A percentile compares a stretch with the other conserved stretches of the same genome.
phyloP scores from a whole-genome alignment of 495 filamentous ascomycete species.

The Aspergillus leporis region DNA sequence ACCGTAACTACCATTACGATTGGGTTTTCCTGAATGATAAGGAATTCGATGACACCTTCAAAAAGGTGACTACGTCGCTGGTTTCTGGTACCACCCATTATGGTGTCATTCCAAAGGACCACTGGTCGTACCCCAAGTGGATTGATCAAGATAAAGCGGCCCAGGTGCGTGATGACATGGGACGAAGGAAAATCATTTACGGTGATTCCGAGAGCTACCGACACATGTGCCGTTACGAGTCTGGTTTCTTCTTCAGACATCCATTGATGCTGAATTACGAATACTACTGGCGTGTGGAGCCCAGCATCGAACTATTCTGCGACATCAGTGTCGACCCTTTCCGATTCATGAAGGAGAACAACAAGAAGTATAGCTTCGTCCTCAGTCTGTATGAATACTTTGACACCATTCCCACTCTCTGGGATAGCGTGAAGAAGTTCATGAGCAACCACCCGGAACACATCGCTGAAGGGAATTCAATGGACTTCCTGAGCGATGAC shows the following conservation, averaged over 20 bases:
- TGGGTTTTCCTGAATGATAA: slow-evolving; percentile 99
- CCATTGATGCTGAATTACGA: slow-evolving; percentile 80
- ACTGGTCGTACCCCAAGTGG: slow-evolving; percentile 87
- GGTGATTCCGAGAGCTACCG: slow-evolving; percentile 90
- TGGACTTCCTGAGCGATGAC: slow-evolving; percentile 90
- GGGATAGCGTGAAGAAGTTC: slow-evolving; percentile 91
- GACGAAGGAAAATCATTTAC: slow-evolving; percentile 84
- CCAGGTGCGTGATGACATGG: slow-evolving; percentile 83
- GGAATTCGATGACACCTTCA: slow-evolving; percentile 89
- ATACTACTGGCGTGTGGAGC: slow-evolving; percentile 93
- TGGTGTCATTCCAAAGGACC: slow-evolving; percentile 78
- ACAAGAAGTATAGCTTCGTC: slow-evolving; percentile 89
- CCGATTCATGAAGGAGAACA: slow-evolving; percentile 81
- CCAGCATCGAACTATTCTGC: slow-evolving; percentile 84
- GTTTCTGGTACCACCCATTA: slow-evolving; percentile 91
- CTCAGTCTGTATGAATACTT: slow-evolving; percentile 91
- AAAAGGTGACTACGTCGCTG: slow-evolving; percentile 82
- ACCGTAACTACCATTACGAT: slow-evolving; percentile 92
- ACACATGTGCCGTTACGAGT: slow-evolving; percentile 94
- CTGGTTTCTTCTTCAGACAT: slow-evolving; percentile 91
- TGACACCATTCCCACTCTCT: slow-evolving; percentile 93
- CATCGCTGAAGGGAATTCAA: slow-evolving; percentile 77
- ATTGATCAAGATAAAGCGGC: slow-evolving; percentile 84
- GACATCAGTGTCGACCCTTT: slow-evolving; percentile 84
- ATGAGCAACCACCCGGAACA: slow-evolving; percentile 87